Conservation (phyloP, 2,329 filamentous ascomycete genomes). For the Botrytis fabae region DNA sequence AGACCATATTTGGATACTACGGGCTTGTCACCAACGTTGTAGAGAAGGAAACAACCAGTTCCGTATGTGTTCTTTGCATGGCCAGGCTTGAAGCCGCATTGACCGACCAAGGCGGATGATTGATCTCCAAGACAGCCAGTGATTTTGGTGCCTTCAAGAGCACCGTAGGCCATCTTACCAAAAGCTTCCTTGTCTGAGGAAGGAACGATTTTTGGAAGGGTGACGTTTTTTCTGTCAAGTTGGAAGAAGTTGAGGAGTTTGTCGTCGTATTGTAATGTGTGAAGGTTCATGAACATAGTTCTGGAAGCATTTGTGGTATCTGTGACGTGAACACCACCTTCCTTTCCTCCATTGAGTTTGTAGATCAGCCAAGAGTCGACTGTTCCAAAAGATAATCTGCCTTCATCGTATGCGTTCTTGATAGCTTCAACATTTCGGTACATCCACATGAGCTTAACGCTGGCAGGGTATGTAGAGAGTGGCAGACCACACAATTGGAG, state of each 20-base stretch:
- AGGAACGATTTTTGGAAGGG: constrained; percentile 70
- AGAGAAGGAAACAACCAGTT: constrained; percentile 81
- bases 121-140: constrained; percentile 79
- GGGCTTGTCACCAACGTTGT: constrained; percentile 80
- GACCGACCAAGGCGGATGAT: constrained; percentile 76
- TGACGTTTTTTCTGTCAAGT: constrained; percentile 67
- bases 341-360: constrained; percentile 71
- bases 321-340: constrained; percentile 68
- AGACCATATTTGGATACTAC: constrained; percentile 83
- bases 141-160: constrained; percentile 68
- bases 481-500: constrained; percentile 71
- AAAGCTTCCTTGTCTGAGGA: constrained; percentile 75
- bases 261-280: constrained; percentile 73
- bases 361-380: constrained; percentile 81
- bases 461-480: constrained; percentile 79
- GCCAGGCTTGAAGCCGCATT: constrained; percentile 79
- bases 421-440: constrained; percentile 67
- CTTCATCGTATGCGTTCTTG: constrained; percentile 68
- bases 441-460: constrained; percentile 77
- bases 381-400: constrained; percentile 73
- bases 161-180: constrained; percentile 64
- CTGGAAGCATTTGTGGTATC: constrained; percentile 81
- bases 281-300: constrained; percentile 85
- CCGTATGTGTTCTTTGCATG: constrained; percentile 85
- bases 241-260: constrained; percentile 73